Conservation (phyloP, 2,329 filamentous ascomycete genomes). For the Cercospora zeae-maydis region DNA sequence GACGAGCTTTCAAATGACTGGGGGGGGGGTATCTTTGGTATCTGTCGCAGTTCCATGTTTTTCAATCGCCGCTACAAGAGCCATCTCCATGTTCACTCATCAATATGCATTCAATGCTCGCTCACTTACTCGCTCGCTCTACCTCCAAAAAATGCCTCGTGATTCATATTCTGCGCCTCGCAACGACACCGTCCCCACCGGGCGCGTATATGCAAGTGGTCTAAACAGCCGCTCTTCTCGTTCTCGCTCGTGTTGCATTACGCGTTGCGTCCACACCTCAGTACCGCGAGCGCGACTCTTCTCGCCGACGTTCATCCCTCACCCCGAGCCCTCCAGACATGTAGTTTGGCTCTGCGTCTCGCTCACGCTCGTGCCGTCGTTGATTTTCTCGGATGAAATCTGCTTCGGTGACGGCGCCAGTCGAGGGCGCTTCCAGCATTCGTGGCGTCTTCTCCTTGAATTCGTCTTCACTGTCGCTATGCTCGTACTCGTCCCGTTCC, state of each 20-base stretch:
- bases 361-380: slow-evolving; percentile 27
- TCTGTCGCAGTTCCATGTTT: slow-evolving; percentile 2
- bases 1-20: neutral
- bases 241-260: neutral
- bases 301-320: slow-evolving; percentile 20
- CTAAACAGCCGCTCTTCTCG: neutral
- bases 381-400: slow-evolving; percentile 33
- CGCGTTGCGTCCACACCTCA: neutral
- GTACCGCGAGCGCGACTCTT: slow-evolving; percentile 11
- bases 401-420: slow-evolving; percentile 19
- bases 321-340: slow-evolving; percentile 31
- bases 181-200: neutral
- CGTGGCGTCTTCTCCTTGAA: slow-evolving; percentile 30
- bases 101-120: neutral
- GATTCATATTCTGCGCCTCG: neutral
- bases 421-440: slow-evolving; percentile 37
- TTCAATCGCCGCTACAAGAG: neutral
- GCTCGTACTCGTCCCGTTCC: slow-evolving; percentile 35
- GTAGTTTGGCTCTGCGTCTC: slow-evolving; percentile 28
- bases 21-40: slow-evolving; percentile 10
- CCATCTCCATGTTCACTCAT: neutral
- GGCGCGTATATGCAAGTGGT: neutral
- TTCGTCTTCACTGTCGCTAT: slow-evolving; percentile 36
- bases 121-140: neutral
- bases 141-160: neutral